Evolutionary conservation across 768 basidiomycete genomes (phyloP).

Genomic region (Leucogyrophana mollusca): DNA sequence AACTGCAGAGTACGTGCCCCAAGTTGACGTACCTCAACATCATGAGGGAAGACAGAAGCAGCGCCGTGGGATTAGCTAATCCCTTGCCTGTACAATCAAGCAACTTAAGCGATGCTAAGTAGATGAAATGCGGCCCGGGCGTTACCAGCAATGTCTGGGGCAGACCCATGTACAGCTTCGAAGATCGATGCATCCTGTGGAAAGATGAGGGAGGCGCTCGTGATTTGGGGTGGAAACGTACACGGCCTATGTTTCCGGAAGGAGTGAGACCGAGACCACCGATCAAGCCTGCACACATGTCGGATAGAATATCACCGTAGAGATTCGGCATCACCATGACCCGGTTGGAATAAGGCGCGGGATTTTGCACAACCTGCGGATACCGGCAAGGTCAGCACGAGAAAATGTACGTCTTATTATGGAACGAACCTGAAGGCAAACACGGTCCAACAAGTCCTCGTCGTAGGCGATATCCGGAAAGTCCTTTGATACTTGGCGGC

Average conservation of each 20-base stretch:
- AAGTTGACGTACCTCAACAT: slow-evolving; percentile 77
- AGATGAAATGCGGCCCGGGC: slow-evolving; percentile 1
- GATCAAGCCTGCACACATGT: slow-evolving; percentile 98
- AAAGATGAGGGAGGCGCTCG: slow-evolving; percentile 16
- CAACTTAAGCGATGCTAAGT: background rate
- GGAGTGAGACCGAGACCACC: slow-evolving; percentile 97
- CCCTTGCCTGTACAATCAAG: slow-evolving; percentile 64
- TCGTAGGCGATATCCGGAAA: slow-evolving; percentile 93
- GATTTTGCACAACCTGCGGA: slow-evolving; percentile 84
- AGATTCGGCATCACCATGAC: slow-evolving; percentile 99
- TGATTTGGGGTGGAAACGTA: slow-evolving; percentile 34
- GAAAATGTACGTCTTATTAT: background rate
- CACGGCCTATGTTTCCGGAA: slow-evolving; percentile 95
- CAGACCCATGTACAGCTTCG: slow-evolving; percentile 98
- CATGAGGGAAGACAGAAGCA: slow-evolving; percentile 93
- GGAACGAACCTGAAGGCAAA: slow-evolving; percentile 77
- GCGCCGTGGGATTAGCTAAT: slow-evolving; percentile 98
- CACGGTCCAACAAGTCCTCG: slow-evolving; percentile 95
- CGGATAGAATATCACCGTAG: slow-evolving; percentile 93
- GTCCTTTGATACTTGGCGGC: slow-evolving; percentile 92
- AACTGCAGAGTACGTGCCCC: slow-evolving; percentile 1
- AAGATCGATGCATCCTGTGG: slow-evolving; percentile 95
- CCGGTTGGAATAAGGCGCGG: slow-evolving; percentile 87
- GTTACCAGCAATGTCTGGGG: slow-evolving; percentile 98
- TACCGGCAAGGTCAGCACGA: background rate